Evolutionary conservation across 108 stramenopile genomes (phyloP).

Genomic region (Bacterosira constricta): DNA sequence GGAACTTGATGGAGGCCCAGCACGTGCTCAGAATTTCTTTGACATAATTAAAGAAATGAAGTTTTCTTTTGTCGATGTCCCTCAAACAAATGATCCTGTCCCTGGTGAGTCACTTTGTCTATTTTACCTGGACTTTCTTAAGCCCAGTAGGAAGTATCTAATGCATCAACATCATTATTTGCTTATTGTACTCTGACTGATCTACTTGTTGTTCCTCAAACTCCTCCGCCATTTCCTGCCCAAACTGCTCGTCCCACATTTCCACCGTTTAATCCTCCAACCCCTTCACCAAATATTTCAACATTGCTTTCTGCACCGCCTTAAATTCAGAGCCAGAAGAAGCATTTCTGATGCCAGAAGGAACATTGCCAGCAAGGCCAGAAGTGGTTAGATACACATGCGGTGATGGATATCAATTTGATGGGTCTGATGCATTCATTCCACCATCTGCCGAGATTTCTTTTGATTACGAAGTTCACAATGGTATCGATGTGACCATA

Average conservation of each 20-base stretch:
- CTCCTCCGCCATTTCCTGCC: neutral
- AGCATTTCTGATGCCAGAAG: neutral
- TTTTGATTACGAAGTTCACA: slow-evolving; percentile 49
- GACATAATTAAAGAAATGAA: slow-evolving; percentile 54
- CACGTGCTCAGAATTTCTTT: slow-evolving; percentile 63
- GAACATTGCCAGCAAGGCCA: neutral
- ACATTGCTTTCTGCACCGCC: neutral
- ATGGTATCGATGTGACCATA: slow-evolving; percentile 24
- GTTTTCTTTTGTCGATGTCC: slow-evolving; percentile 28
- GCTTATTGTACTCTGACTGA: too few relatives aligned
- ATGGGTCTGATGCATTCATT: slow-evolving; percentile 2
- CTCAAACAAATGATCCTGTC: too few relatives aligned
- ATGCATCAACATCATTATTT: too few relatives aligned
- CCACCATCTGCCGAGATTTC: slow-evolving; percentile 16
- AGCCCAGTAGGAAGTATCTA: too few relatives aligned
- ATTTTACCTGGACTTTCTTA: too few relatives aligned
- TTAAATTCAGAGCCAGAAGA: neutral
- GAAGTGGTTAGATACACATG: slow-evolving; percentile 1
- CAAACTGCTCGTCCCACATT: slow-evolving; percentile 1
- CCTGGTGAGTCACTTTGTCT: too few relatives aligned
- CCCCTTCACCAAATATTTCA: neutral
- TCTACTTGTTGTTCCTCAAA: slow-evolving; percentile 1
- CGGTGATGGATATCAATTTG: slow-evolving; percentile 3
- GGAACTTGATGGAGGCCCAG: slow-evolving; percentile 61
- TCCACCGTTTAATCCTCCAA: neutral